These are phyloP conservation scores for Alternaria alternata DNA, from an alignment of 2,329 filamentous ascomycete species.

Conservation along the genomic window DNA sequence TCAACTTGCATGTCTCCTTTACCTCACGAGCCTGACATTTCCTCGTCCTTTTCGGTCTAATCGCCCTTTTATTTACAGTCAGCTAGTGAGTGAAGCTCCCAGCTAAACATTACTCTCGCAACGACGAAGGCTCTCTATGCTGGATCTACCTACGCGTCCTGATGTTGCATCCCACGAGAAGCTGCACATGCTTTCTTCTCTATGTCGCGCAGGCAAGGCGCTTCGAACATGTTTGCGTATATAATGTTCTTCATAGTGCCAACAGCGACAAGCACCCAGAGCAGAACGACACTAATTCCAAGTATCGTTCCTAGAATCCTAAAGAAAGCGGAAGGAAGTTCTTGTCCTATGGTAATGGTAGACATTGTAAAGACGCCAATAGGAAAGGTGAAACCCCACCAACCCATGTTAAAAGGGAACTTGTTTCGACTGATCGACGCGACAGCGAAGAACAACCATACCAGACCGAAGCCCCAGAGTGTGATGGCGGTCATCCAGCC, in stretches of 20 bases:
- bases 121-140: background rate
- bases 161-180: slow-evolving; percentile 11
- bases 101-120: too few species aligned
- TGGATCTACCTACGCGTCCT: background rate
- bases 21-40: too few species aligned
- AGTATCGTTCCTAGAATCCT: slow-evolving; percentile 61
- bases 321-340: slow-evolving; percentile 65
- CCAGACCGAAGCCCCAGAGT: slow-evolving; percentile 64
- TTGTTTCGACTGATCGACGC: slow-evolving; percentile 54
- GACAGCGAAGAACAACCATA: slow-evolving; percentile 64
- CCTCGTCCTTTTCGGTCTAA: too few species aligned
- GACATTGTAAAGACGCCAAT: slow-evolving; percentile 58
- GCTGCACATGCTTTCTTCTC: slow-evolving; percentile 26
- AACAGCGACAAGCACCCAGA: slow-evolving; percentile 63
- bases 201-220: slow-evolving; percentile 59
- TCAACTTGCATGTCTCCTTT: too few species aligned
- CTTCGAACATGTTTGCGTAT: slow-evolving; percentile 61
- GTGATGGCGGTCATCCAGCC: slow-evolving; percentile 61
- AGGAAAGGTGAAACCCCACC: slow-evolving; percentile 69
- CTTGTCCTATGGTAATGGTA: slow-evolving; percentile 57
- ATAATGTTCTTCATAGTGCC: slow-evolving; percentile 59
- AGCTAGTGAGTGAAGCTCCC: too few species aligned
- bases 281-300: slow-evolving; percentile 57
- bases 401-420: slow-evolving; percentile 69
- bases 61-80: too few species aligned